Conservation (phyloP, 176 grass and related monocot species). For the Thinopyrum elongatum region DNA sequence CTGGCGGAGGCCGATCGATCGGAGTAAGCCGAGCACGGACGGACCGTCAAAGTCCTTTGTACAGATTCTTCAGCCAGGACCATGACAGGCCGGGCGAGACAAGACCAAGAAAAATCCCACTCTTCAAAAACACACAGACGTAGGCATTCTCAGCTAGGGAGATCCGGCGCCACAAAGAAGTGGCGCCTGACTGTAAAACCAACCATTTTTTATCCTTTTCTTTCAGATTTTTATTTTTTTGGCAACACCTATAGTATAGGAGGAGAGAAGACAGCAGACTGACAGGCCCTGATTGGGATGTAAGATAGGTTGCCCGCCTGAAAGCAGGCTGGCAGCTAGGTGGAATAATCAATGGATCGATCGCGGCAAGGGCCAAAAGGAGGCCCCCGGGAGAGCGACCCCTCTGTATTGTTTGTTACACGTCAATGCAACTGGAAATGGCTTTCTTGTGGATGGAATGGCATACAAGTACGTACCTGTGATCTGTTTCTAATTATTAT, state of each 20-base stretch:
- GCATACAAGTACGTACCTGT: background rate
- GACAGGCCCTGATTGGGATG: conserved; percentile 35
- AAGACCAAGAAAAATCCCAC: background rate
- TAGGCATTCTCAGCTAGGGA: conserved; percentile 19
- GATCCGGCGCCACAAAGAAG: conserved; percentile 50
- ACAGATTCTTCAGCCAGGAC: conserved; percentile 51
- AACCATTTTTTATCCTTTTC: conserved; percentile 33
- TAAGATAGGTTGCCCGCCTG: conserved; percentile 46
- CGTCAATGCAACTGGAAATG: conserved; percentile 43
- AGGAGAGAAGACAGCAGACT: background rate
- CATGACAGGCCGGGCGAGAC: conserved; percentile 18
- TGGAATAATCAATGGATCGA: conserved; percentile 22
- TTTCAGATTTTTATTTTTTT: background rate
- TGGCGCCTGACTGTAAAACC: conserved; percentile 39
- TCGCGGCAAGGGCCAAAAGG: conserved; percentile 32
- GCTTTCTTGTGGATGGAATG: background rate
- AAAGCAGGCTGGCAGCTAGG: conserved; percentile 51
- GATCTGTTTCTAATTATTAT: background rate
- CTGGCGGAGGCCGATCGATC: background rate
- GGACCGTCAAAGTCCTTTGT: conserved; percentile 27
- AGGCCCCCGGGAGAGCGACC: conserved; percentile 32
- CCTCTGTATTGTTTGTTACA: conserved; percentile 32
- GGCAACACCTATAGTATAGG: conserved; percentile 6
- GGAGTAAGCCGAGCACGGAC: background rate
- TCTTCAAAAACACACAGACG: background rate